Percentiles rank a stretch among this genome's conserved stretches.
Evolutionary conservation across 345 rosid species (phyloP).

Genomic region (Eutrema yunnanense): DNA sequence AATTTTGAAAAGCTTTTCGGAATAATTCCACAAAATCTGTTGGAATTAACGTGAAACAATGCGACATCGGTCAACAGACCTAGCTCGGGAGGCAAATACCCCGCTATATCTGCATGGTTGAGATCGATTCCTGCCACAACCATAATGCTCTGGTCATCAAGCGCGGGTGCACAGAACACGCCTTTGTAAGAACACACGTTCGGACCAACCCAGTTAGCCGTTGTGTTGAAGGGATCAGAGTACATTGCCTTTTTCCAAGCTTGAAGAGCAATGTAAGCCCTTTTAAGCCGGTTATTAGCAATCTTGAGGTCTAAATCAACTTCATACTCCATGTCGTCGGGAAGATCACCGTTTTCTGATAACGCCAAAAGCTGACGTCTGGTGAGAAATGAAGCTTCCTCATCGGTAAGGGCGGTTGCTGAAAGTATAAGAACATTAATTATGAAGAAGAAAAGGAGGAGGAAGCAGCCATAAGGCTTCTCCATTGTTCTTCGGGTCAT

Average conservation of each 20-base stretch:
- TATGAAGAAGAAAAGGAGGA: slow-evolving; percentile 23
- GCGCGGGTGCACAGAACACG: slow-evolving; percentile 64
- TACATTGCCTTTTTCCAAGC: slow-evolving; percentile 72
- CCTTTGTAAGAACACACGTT: slow-evolving; percentile 70
- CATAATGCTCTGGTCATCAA: slow-evolving; percentile 43
- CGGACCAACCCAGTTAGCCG: slow-evolving; percentile 67
- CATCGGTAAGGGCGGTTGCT: slow-evolving; percentile 40
- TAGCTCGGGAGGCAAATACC: slow-evolving; percentile 62
- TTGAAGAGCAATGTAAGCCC: slow-evolving; percentile 70
- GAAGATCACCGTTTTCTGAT: slow-evolving; percentile 36
- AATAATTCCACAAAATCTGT: slow-evolving; percentile 79
- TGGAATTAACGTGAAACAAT: slow-evolving; percentile 63
- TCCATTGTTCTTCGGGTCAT: slow-evolving; percentile 34
- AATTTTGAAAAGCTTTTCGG: slow-evolving; percentile 51
- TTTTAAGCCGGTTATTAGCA: slow-evolving; percentile 44
- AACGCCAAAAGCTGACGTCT: slow-evolving; percentile 61
- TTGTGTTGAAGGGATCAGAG: slow-evolving; percentile 64
- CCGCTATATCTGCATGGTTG: slow-evolving; percentile 85
- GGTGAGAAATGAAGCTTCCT: slow-evolving; percentile 50
- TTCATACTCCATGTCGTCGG: slow-evolving; percentile 29
- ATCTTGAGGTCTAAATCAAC: slow-evolving; percentile 34
- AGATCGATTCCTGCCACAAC: slow-evolving; percentile 77
- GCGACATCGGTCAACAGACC: slow-evolving; percentile 62
- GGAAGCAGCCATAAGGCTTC: slow-evolving; percentile 56
- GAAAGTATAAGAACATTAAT: slow-evolving; percentile 20